A percentile compares a stretch with the other conserved stretches of the same genome.
These are phyloP conservation scores for Pseudogymnoascus sp. DNA, from an alignment of 2,329 filamentous ascomycete genomes.

Conservation along the genomic window DNA sequence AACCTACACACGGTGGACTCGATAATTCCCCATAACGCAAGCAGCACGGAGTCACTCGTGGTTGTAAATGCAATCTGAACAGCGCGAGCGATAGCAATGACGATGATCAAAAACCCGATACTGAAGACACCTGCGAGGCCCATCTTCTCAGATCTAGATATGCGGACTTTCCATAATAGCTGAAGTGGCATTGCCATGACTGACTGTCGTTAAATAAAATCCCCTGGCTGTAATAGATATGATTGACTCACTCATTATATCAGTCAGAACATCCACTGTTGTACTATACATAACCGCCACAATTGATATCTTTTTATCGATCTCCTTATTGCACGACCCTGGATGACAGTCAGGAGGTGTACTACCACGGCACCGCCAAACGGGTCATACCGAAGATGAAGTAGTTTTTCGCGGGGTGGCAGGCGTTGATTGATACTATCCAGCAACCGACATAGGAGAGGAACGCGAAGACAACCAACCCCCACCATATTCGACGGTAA, in stretches of 20 bases:
- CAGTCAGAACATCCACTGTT: background rate
- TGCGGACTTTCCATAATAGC: background rate
- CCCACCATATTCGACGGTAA: slow-evolving; percentile 9
- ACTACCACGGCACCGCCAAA: background rate
- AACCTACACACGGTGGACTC: background rate
- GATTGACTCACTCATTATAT: background rate
- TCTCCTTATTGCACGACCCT: background rate
- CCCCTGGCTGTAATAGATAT: background rate
- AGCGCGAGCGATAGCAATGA: background rate
- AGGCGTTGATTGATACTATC: background rate
- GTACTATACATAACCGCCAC: background rate
- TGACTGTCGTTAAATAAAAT: background rate
- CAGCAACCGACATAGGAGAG: background rate
- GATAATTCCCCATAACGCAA: background rate
- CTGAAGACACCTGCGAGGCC: background rate
- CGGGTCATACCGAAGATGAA: background rate
- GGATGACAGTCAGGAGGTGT: background rate
- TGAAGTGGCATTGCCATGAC: background rate
- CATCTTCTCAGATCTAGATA: background rate
- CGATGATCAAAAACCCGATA: background rate
- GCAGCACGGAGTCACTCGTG: background rate
- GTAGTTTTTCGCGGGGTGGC: background rate
- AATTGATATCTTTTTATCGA: background rate
- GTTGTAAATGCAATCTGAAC: background rate
- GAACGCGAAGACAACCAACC: background rate